Percentiles rank a stretch among this genome's conserved stretches.
Conservation (phyloP, 345 rosid species). For the Aquilaria sinensis region DNA sequence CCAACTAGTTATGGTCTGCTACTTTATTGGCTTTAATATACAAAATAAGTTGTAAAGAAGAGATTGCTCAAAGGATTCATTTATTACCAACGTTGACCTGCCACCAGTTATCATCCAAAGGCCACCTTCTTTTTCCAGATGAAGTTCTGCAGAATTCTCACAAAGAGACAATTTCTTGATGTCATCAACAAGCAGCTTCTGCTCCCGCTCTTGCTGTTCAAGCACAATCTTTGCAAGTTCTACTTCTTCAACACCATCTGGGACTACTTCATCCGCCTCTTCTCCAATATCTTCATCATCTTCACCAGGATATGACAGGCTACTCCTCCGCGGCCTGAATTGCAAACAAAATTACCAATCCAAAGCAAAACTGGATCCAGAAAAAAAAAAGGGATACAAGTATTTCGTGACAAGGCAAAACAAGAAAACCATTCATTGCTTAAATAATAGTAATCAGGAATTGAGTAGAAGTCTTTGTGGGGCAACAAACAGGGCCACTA, state of each 20-base stretch:
- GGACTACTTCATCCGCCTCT: conserved; percentile 97
- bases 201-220: conserved; percentile 70
- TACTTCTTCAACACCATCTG: conserved; percentile 95
- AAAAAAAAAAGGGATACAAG: no score
- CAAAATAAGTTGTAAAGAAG: conserved; percentile 1
- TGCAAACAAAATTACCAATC: conserved; percentile 6
- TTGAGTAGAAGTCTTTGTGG: no score
- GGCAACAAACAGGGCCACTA: no score
- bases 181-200: conserved; percentile 71
- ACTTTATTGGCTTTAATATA: background rate
- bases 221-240: conserved; percentile 89
- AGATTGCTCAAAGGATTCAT: conserved; percentile 6
- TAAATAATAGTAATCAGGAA: conserved; percentile 1
- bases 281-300: conserved; percentile 96
- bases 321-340: conserved; percentile 88
- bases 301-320: conserved; percentile 80
- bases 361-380: background rate
- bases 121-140: conserved; percentile 26
- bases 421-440: no score
- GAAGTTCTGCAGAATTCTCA: conserved; percentile 48
- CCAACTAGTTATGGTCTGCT: no score
- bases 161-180: conserved; percentile 63
- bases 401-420: background rate
- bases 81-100: conserved; percentile 38
- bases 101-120: conserved; percentile 42